Conservation (phyloP, 176 grass and related monocot species). For the Oryza nivara region DNA sequence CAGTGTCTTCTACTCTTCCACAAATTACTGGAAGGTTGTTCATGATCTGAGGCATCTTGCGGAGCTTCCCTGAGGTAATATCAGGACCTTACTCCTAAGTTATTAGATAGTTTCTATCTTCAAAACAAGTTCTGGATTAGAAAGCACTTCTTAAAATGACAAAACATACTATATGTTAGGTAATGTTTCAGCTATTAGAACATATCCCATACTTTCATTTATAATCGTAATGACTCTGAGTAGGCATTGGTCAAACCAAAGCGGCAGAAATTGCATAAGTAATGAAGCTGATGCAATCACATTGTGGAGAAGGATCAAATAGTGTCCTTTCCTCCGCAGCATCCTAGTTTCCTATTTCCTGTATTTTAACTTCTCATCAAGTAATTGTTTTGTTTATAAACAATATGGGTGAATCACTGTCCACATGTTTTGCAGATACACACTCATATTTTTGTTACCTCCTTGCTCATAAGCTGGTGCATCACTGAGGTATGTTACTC, state of each 20-base stretch:
- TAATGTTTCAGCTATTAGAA: background rate
- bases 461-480: too few species aligned
- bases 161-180: background rate
- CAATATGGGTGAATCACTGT: too few species aligned
- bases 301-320: too few species aligned
- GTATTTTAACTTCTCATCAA: too few species aligned
- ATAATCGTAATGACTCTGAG: background rate
- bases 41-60: constrained; percentile 25
- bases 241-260: background rate
- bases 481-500: too few species aligned
- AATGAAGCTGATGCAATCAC: too few species aligned
- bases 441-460: too few species aligned
- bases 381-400: too few species aligned
- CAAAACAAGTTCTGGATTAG: background rate
- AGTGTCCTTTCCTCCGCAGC: too few species aligned
- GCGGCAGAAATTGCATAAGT: background rate
- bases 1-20: constrained; percentile 12
- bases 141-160: background rate
- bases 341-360: too few species aligned
- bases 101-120: background rate
- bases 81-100: background rate
- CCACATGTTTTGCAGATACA: too few species aligned
- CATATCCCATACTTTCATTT: too few species aligned
- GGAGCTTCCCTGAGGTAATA: constrained; percentile 39
- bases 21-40: constrained; percentile 16